A percentile compares a stretch with the other conserved stretches of the same genome.
These are phyloP conservation scores for Fomitopsis serialis DNA, from an alignment of 768 basidiomycete species.

Conservation along the genomic window DNA sequence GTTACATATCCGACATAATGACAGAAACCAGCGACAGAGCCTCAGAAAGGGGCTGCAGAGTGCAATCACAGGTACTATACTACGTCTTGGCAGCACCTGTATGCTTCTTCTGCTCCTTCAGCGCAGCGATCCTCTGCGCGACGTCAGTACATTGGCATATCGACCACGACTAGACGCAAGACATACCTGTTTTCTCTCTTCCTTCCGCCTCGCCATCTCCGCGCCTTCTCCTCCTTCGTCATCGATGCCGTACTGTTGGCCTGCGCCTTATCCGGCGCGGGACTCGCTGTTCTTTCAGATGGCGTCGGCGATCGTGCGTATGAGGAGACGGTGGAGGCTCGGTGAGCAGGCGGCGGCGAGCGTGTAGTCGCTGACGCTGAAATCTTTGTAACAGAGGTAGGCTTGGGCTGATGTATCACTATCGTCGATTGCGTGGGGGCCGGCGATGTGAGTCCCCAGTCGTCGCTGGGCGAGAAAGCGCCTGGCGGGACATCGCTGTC, in stretches of 20 bases:
- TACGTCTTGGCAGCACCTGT: conserved; percentile 23
- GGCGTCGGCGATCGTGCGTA: conserved; percentile 14
- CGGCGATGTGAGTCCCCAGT: neutral
- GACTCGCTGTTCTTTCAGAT: conserved; percentile 14
- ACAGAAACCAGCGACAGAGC: too few relatives aligned
- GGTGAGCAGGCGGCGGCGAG: neutral
- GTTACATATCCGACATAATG: too few relatives aligned
- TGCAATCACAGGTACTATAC: neutral
- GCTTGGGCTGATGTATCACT: neutral
- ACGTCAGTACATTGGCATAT: neutral
- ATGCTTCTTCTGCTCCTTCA: conserved; percentile 78
- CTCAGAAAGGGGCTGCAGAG: too few relatives aligned
- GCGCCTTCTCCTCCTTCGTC: conserved; percentile 88
- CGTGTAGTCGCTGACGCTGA: neutral
- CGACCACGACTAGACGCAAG: neutral
- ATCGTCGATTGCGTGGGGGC: neutral
- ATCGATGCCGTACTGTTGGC: conserved; percentile 38
- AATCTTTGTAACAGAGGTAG: neutral
- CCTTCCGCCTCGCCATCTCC: conserved; percentile 89
- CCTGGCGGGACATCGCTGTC: neutral
- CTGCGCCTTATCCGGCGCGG: conserved; percentile 14
- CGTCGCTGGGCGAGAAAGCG: neutral
- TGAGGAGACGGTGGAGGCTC: conserved; percentile 1
- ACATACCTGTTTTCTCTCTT: conserved; percentile 84
- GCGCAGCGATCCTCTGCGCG: conserved; percentile 62